These are phyloP conservation scores for Calonectria hawksworthii DNA, from an alignment of 2,329 filamentous ascomycete species.

Conservation along the genomic window DNA sequence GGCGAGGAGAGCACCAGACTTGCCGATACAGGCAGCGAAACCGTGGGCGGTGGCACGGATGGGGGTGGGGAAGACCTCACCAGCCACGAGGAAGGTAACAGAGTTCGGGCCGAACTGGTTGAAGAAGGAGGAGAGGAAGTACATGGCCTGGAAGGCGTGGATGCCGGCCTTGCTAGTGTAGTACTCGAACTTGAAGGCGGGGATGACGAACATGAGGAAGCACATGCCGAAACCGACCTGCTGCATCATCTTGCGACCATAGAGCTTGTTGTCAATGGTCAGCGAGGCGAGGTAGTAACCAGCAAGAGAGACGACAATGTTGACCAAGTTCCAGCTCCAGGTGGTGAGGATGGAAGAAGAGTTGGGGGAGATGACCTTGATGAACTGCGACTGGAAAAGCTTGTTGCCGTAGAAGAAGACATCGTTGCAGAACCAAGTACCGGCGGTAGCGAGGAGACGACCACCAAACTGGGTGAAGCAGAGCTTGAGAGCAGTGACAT, in stretches of 20 bases:
- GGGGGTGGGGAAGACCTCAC: constrained; percentile 95
- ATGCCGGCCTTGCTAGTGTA: constrained; percentile 81
- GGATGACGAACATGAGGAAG: constrained; percentile 94
- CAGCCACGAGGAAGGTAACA: constrained; percentile 95
- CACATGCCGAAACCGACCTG: constrained; percentile 93
- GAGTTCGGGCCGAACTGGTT: constrained; percentile 98
- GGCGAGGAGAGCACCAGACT: constrained; percentile 88
- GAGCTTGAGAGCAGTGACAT: constrained; percentile 83
- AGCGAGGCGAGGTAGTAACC: constrained; percentile 94
- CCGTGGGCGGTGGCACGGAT: constrained; percentile 95
- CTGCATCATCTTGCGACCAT: constrained; percentile 97
- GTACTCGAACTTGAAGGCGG: constrained; percentile 89
- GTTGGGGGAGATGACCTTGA: constrained; percentile 80
- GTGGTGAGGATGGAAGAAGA: constrained; percentile 82
- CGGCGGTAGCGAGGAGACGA: constrained; percentile 87
- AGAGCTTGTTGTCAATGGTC: constrained; percentile 95
- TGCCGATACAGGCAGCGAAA: constrained; percentile 92
- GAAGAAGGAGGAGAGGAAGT: constrained; percentile 98
- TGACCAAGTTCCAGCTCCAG: constrained; percentile 95
- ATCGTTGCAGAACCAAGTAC: constrained; percentile 95
- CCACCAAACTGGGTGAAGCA: constrained; percentile 88
- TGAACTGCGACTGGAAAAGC: constrained; percentile 94
- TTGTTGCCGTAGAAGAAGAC: constrained; percentile 99
- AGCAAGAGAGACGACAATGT: constrained; percentile 85
- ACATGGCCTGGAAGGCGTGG: constrained; percentile 96